Conservation (phyloP, 140 eudicot genomes). For the Bidens hawaiensis region DNA sequence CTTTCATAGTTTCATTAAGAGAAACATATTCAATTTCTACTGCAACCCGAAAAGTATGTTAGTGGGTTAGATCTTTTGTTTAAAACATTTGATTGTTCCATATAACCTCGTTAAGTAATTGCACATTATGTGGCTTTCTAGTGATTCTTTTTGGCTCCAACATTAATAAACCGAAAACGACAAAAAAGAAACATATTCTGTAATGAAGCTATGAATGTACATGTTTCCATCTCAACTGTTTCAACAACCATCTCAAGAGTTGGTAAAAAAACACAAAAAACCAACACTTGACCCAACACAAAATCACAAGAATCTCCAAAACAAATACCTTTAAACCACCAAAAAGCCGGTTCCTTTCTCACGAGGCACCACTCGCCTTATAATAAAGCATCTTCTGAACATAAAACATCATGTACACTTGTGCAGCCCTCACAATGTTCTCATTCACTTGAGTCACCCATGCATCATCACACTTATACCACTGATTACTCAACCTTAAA, state of each 20-base stretch:
- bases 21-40: too few species aligned
- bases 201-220: conserved; percentile 16
- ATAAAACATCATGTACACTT: conserved; percentile 91
- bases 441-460: conserved; percentile 82
- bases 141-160: not conserved
- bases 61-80: too few species aligned
- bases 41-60: too few species aligned
- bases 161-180: not conserved
- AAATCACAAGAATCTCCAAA: not conserved
- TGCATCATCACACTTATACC: conserved; percentile 94
- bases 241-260: conserved; percentile 10
- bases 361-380: conserved; percentile 42
- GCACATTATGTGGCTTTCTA: not conserved
- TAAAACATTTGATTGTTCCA: not conserved
- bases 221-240: not conserved
- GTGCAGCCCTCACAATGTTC: conserved; percentile 71
- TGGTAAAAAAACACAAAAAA: conserved; percentile 1
- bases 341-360: conserved; percentile 9
- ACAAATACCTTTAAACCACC: conserved; percentile 1
- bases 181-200: not conserved
- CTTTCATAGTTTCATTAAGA: too few species aligned
- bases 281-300: conserved; percentile 19
- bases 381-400: conserved; percentile 86
- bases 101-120: not conserved
- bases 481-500: conserved; percentile 69